These are phyloP conservation scores for Cochlearia excelsa DNA, from an alignment of 345 rosid genomes.

Conservation along the genomic window DNA sequence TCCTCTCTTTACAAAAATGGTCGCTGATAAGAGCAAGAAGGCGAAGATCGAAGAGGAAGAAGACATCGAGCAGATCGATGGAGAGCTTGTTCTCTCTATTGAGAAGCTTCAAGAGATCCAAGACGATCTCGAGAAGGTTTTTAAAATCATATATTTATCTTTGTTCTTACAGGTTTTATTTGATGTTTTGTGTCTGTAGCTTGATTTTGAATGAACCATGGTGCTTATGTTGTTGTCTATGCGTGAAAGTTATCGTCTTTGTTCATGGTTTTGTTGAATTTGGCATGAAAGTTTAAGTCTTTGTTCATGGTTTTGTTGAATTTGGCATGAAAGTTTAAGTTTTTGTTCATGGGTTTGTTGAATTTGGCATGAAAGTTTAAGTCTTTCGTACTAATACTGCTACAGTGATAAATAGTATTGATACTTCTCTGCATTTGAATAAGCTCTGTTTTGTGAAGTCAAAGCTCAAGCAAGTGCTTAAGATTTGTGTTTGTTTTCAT, in stretches of 20 bases:
- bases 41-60: constrained; percentile 58
- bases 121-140: constrained; percentile 87
- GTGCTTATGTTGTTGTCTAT: not conserved
- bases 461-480: too few species aligned
- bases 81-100: constrained; percentile 75
- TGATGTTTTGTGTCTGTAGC: not conserved
- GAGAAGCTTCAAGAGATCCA: constrained; percentile 96
- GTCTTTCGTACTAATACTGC: not conserved
- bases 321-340: not conserved
- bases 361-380: not conserved
- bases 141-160: not conserved
- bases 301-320: not conserved
- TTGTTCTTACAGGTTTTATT: not conserved
- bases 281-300: not conserved
- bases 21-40: constrained; percentile 72
- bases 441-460: too few species aligned
- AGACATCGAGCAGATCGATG: constrained; percentile 58
- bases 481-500: not conserved
- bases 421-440: too few species aligned
- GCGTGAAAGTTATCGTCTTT: not conserved
- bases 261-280: not conserved
- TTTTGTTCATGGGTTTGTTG: not conserved
- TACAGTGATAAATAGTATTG: too few species aligned
- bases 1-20: constrained; percentile 43
- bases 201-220: not conserved